phyloP scores from a whole-genome alignment of 2,329 filamentous ascomycete species.

The Aureobasidium subglaciale region DNA sequence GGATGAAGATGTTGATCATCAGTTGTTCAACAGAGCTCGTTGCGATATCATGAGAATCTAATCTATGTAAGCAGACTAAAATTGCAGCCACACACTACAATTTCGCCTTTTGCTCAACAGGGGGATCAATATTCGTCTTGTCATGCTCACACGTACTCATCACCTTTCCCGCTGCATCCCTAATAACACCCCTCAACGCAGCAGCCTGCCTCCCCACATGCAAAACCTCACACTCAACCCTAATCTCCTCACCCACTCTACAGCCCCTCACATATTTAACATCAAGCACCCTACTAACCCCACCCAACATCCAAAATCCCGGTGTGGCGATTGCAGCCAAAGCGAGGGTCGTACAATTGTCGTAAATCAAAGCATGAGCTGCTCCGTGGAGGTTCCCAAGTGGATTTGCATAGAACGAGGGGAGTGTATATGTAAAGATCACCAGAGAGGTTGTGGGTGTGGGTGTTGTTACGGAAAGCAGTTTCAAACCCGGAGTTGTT shows the following conservation, averaged over 20 bases:
- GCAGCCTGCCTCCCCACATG: conserved; percentile 37
- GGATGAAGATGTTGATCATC: conserved; percentile 59
- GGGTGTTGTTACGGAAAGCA: background rate
- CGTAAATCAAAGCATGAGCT: conserved; percentile 48
- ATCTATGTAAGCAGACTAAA: background rate
- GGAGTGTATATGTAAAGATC: conserved; percentile 27
- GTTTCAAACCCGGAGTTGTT: background rate
- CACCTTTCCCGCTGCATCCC: conserved; percentile 28
- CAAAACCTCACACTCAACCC: conserved; percentile 37
- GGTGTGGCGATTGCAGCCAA: conserved; percentile 27
- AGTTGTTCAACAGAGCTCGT: conserved; percentile 72
- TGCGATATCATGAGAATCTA: conserved; percentile 81
- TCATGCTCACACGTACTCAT: conserved; percentile 31
- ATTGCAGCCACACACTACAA: background rate
- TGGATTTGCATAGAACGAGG: conserved; percentile 40
- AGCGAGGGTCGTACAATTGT: conserved; percentile 44
- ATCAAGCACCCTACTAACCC: conserved; percentile 37
- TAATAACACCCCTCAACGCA: conserved; percentile 34
- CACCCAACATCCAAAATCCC: conserved; percentile 38
- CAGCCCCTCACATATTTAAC: conserved; percentile 41
- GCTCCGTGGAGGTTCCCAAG: conserved; percentile 47
- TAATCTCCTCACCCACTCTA: conserved; percentile 32
- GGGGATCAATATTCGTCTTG: conserved; percentile 23
- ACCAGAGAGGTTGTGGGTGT: background rate
- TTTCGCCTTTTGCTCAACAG: background rate